Percentiles rank a stretch among this genome's conserved stretches.
Conservation (phyloP, 306 rosid species). For the Rosa persica region DNA sequence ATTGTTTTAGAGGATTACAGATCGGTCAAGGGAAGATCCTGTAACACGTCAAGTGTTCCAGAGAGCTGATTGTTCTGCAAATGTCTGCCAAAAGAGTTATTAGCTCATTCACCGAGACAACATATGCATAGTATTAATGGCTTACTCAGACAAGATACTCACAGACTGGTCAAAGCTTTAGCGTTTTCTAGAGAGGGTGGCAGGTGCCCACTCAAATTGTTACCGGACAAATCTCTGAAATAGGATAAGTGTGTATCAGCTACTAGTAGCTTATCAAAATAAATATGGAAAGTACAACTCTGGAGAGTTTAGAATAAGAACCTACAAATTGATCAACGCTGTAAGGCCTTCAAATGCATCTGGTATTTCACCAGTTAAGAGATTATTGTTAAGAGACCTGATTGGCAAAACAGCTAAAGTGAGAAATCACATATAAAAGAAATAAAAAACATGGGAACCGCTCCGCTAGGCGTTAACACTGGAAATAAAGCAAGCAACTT, state of each 20-base stretch:
- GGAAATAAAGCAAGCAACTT: constrained; percentile 23
- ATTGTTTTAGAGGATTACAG: constrained; percentile 60
- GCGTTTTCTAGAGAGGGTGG: constrained; percentile 65
- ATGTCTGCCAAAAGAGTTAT: constrained; percentile 56
- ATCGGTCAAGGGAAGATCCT: constrained; percentile 71
- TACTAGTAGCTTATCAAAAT: constrained; percentile 9
- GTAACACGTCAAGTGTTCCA: constrained; percentile 71
- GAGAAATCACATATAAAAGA: constrained; percentile 20
- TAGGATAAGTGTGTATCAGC: constrained; percentile 23
- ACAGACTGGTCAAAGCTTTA: constrained; percentile 72
- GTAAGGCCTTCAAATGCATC: constrained; percentile 60
- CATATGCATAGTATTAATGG: constrained; percentile 13
- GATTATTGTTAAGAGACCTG: constrained; percentile 85
- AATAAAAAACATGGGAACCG: background rate
- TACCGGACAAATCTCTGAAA: constrained; percentile 83
- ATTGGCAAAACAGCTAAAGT: constrained; percentile 33
- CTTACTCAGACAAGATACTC: constrained; percentile 45
- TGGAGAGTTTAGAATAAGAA: constrained; percentile 26
- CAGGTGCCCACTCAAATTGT: constrained; percentile 78
- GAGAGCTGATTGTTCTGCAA: constrained; percentile 79
- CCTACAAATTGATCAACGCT: constrained; percentile 76
- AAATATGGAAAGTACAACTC: constrained; percentile 8
- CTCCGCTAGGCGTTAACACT: constrained; percentile 8
- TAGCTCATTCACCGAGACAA: constrained; percentile 24
- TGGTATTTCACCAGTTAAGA: constrained; percentile 76